Conservation (phyloP, 441 rosid species). For the Jatropha multifida region DNA sequence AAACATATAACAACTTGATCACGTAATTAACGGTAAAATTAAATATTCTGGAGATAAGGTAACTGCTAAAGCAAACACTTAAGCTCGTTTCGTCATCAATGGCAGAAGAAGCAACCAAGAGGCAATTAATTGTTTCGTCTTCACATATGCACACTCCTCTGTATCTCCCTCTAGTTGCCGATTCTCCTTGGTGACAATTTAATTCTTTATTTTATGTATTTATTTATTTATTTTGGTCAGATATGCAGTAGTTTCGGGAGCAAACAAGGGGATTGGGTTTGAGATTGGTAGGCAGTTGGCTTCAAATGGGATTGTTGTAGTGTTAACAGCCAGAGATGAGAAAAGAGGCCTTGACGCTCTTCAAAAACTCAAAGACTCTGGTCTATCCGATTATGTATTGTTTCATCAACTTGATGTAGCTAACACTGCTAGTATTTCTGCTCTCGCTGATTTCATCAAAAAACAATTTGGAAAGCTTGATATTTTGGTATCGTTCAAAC, state of each 20-base stretch:
- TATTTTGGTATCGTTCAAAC: conserved; percentile 34
- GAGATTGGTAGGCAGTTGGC: conserved; percentile 45
- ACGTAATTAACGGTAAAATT: neutral
- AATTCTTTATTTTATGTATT: neutral
- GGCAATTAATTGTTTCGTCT: neutral
- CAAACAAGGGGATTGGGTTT: conserved; percentile 43
- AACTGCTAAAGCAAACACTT: neutral
- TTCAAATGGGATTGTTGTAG: conserved; percentile 32
- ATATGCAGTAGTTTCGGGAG: conserved; percentile 43
- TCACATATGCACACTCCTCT: neutral
- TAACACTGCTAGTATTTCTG: conserved; percentile 30
- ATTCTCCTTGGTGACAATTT: neutral
- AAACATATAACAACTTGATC: neutral
- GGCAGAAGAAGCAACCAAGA: conserved; percentile 13
- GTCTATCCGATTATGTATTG: conserved; percentile 22
- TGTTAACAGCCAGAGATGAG: conserved; percentile 45
- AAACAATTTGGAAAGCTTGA: conserved; percentile 42
- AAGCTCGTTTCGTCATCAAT: conserved; percentile 1
- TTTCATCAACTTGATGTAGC: conserved; percentile 50
- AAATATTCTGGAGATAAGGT: no score
- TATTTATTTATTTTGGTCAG: neutral
- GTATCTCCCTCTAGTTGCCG: neutral
- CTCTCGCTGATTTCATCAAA: conserved; percentile 35
- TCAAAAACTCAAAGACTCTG: conserved; percentile 28
- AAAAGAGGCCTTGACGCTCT: conserved; percentile 46